Conservation (phyloP, 108 stramenopile genomes). For the Fragilaria crotonensis region DNA sequence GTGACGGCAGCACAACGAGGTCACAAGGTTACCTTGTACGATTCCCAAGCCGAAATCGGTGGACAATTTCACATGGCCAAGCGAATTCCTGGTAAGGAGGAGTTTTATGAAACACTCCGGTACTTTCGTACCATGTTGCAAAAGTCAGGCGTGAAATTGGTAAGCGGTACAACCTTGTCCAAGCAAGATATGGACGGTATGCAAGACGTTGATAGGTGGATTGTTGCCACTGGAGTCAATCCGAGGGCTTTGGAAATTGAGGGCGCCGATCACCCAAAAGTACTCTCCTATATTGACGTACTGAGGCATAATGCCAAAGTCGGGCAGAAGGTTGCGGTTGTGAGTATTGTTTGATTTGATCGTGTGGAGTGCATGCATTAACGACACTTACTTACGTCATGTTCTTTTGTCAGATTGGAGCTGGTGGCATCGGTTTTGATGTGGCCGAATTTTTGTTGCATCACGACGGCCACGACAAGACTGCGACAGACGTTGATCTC, state of each 20-base stretch:
- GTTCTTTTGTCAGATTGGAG: slow-evolving; percentile 58
- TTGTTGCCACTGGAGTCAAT: slow-evolving; percentile 90
- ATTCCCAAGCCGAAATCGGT: slow-evolving; percentile 67
- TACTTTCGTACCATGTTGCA: slow-evolving; percentile 69
- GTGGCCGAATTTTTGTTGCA: slow-evolving; percentile 90
- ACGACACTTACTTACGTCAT: background rate
- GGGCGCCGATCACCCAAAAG: slow-evolving; percentile 83
- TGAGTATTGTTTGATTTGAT: background rate
- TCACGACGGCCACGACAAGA: slow-evolving; percentile 40
- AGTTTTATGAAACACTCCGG: slow-evolving; percentile 96
- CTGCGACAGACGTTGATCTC: slow-evolving; percentile 42
- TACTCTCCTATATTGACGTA: slow-evolving; percentile 93
- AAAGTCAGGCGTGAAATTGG: slow-evolving; percentile 26
- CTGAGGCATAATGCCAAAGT: slow-evolving; percentile 68
- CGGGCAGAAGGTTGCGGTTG: slow-evolving; percentile 83
- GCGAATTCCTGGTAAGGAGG: slow-evolving; percentile 95
- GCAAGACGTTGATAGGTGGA: slow-evolving; percentile 71
- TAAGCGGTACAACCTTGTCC: slow-evolving; percentile 41
- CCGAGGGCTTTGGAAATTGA: slow-evolving; percentile 84
- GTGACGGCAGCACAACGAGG: slow-evolving; percentile 77
- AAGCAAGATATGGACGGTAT: slow-evolving; percentile 42
- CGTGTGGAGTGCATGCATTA: background rate
- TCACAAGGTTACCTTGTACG: slow-evolving; percentile 88
- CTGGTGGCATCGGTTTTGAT: slow-evolving; percentile 98
- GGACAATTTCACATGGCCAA: slow-evolving; percentile 99